phyloP scores from a whole-genome alignment of 73 alveolate genomes.

The Paramecium sonneborni region DNA sequence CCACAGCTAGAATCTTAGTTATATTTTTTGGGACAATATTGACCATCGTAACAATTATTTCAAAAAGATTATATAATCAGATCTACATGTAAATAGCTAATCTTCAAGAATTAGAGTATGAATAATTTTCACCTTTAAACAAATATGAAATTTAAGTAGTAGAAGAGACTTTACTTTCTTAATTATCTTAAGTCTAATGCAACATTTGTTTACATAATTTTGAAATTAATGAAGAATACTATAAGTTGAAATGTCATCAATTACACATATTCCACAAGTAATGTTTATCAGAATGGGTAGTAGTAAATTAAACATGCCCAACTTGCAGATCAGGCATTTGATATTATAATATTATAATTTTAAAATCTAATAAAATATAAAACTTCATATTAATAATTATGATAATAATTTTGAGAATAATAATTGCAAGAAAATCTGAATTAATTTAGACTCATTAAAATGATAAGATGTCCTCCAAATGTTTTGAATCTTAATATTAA shows the following conservation, averaged over 20 bases:
- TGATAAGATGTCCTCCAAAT: neutral
- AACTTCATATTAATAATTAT: neutral
- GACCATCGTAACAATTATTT: neutral
- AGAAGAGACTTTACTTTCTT: neutral
- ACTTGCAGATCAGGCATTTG: constrained; percentile 25
- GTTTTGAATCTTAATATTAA: constrained; percentile 11
- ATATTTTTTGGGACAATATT: neutral
- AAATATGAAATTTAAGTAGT: neutral
- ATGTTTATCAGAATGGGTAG: constrained; percentile 51
- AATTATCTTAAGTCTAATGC: neutral
- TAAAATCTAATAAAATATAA: neutral
- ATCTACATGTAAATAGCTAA: neutral
- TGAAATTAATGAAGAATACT: constrained; percentile 27
- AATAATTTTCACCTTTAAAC: neutral
- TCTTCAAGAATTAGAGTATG: constrained; percentile 13
- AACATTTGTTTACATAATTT: constrained; percentile 36
- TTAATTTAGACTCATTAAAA: neutral
- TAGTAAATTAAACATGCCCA: constrained; percentile 53
- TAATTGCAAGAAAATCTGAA: neutral
- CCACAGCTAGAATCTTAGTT: neutral
- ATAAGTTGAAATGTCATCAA: constrained; percentile 1
- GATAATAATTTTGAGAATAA: neutral
- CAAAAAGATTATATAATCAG: neutral
- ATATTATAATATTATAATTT: neutral
- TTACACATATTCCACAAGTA: constrained; percentile 48